Evolutionary conservation across 257 asterid genomes (phyloP).

Genomic region (Gentiana dahurica): DNA sequence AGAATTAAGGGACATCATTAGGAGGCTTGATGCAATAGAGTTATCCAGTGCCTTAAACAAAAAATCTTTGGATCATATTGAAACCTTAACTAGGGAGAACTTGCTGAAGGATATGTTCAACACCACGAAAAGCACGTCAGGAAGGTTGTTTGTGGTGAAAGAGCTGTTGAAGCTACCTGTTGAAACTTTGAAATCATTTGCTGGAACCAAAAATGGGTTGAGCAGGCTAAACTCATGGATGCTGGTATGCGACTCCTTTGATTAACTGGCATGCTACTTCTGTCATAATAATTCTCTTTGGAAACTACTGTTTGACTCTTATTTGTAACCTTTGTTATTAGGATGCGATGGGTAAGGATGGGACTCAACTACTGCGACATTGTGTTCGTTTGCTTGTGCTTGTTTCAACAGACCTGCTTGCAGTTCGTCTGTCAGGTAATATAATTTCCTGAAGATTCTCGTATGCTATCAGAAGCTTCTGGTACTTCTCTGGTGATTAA

Average conservation of each 20-base stretch:
- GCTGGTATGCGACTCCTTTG: slow-evolving; percentile 39
- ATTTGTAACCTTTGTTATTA: slow-evolving; percentile 19
- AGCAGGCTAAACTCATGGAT: slow-evolving; percentile 90
- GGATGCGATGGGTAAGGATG: slow-evolving; percentile 99
- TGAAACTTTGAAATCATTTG: slow-evolving; percentile 74
- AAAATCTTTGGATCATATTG: slow-evolving; percentile 56
- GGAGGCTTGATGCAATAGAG: slow-evolving; percentile 66
- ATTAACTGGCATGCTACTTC: slow-evolving; percentile 10
- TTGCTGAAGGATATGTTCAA: slow-evolving; percentile 75
- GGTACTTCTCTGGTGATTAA: too few species aligned
- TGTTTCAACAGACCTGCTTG: slow-evolving; percentile 78
- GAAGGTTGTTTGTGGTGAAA: slow-evolving; percentile 82
- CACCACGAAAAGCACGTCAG: slow-evolving; percentile 71
- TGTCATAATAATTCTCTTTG: slow-evolving; percentile 10
- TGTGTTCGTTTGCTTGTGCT: slow-evolving; percentile 88
- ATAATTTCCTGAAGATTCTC: too few species aligned
- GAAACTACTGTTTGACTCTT: slow-evolving; percentile 13
- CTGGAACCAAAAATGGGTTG: slow-evolving; percentile 87
- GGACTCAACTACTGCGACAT: slow-evolving; percentile 97
- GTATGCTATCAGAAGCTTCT: too few species aligned
- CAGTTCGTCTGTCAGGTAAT: slow-evolving; percentile 88
- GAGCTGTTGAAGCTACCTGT: slow-evolving; percentile 87
- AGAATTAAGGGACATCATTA: slow-evolving; percentile 76
- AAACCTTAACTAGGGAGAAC: slow-evolving; percentile 43
- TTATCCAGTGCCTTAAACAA: slow-evolving; percentile 44